These are phyloP conservation scores for Tuber umbilicatum DNA, from an alignment of 495 filamentous ascomycete genomes.

Conservation along the genomic window DNA sequence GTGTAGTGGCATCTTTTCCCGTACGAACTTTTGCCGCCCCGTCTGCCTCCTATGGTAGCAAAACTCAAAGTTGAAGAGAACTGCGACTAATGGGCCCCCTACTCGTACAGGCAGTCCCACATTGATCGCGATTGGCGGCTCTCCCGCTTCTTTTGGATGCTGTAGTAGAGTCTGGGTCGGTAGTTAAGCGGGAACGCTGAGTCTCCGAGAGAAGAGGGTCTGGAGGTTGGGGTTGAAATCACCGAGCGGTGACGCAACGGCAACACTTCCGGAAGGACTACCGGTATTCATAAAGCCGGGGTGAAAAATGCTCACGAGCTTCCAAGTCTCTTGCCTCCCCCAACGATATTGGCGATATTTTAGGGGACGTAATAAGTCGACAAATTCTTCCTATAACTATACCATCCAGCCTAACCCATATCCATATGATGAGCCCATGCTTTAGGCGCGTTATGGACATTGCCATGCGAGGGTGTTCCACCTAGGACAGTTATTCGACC, in stretches of 20 bases:
- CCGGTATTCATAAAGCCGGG: too few relatives aligned
- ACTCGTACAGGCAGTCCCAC: too few relatives aligned
- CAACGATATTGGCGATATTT: conserved; percentile 45
- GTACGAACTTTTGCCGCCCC: too few relatives aligned
- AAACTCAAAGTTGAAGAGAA: too few relatives aligned
- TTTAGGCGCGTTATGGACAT: conserved; percentile 40
- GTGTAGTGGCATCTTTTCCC: too few relatives aligned
- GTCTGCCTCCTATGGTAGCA: too few relatives aligned
- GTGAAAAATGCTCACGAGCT: too few relatives aligned
- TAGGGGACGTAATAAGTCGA: conserved; percentile 46
- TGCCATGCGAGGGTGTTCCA: conserved; percentile 43
- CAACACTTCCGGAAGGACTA: conserved; percentile 45
- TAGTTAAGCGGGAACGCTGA: too few relatives aligned
- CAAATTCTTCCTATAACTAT: conserved; percentile 43
- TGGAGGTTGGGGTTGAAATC: conserved; percentile 32
- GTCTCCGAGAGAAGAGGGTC: conserved; percentile 28
- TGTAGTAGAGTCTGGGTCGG: too few relatives aligned
- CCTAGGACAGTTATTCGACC: conserved; percentile 49
- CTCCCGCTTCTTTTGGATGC: too few relatives aligned
- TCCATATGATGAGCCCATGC: conserved; percentile 48
- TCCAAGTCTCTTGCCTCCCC: conserved; percentile 45
- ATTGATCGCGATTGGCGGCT: too few relatives aligned
- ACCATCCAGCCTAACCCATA: conserved; percentile 47
- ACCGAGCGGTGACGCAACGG: conserved; percentile 38
- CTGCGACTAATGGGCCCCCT: too few relatives aligned